Evolutionary conservation across 2,329 filamentous ascomycete species (phyloP).

Genomic region (Penicillium sp.): DNA sequence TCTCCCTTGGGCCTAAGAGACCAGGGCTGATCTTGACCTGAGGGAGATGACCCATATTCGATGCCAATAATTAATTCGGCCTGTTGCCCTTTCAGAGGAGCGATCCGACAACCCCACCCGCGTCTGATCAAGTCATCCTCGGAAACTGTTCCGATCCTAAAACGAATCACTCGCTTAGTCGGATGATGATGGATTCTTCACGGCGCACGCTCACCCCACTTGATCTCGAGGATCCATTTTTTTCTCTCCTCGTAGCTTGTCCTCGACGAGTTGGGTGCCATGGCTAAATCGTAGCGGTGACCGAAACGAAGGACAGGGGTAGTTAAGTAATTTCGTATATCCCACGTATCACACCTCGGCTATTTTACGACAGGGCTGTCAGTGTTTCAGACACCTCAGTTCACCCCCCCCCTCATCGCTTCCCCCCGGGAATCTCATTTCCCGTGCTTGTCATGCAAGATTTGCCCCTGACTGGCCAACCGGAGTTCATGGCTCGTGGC

Average conservation of each 20-base stretch:
- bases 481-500: conserved; percentile 21
- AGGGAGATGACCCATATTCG: neutral
- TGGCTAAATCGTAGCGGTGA: neutral
- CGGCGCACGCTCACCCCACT: neutral
- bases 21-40: neutral
- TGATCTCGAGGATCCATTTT: neutral
- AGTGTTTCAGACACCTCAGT: neutral
- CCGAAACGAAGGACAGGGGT: neutral
- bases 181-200: neutral
- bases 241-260: neutral
- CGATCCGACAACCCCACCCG: conserved; percentile 5
- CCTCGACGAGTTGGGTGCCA: neutral
- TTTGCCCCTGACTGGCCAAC: conserved; percentile 18
- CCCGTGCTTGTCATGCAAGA: conserved; percentile 17
- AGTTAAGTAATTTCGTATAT: neutral
- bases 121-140: conserved; percentile 8
- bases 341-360: neutral
- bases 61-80: neutral
- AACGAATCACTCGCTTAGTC: conserved; percentile 2
- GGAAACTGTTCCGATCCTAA: conserved; percentile 6
- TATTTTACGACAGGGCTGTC: neutral
- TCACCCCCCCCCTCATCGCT: neutral
- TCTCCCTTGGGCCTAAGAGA: neutral
- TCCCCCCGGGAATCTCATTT: neutral
- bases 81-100: neutral